Evolutionary conservation across 2,329 filamentous ascomycete species (phyloP).

Genomic region (Fusarium oxysporum): DNA sequence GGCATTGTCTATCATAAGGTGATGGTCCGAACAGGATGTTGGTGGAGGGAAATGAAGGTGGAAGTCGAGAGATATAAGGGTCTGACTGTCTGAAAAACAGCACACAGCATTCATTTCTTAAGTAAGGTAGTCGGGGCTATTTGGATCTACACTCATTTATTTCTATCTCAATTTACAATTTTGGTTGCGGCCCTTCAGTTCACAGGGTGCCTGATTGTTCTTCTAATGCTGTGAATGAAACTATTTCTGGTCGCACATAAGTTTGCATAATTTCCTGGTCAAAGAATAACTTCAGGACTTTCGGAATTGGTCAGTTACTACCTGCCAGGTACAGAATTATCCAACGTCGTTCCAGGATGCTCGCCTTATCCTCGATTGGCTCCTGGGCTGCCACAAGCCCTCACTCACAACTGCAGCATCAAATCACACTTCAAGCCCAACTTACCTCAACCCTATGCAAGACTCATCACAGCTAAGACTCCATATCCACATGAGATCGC

Average conservation of each 20-base stretch:
- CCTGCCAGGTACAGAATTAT: neutral
- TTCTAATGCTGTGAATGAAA: neutral
- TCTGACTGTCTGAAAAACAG: neutral
- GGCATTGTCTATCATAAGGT: neutral
- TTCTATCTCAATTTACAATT: neutral
- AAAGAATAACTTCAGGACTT: neutral
- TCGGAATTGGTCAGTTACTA: neutral
- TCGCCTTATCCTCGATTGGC: constrained; percentile 21
- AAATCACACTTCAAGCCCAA: constrained; percentile 9
- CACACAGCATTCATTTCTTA: neutral
- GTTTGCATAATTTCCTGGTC: neutral
- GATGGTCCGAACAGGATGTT: neutral
- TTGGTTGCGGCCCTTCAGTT: neutral
- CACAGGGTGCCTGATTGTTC: neutral
- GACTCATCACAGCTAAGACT: constrained; percentile 17
- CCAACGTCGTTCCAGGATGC: neutral
- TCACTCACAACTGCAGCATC: constrained; percentile 1
- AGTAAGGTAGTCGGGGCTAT: neutral
- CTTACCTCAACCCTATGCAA: constrained; percentile 20
- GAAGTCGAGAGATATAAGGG: neutral
- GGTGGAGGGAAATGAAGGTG: neutral
- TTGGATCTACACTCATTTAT: neutral
- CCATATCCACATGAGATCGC: constrained; percentile 2
- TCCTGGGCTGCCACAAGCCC: constrained; percentile 11
- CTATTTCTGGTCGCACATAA: neutral